These are phyloP conservation scores for Primulina tabacum DNA, from an alignment of 257 asterid genomes.

Conservation along the genomic window DNA sequence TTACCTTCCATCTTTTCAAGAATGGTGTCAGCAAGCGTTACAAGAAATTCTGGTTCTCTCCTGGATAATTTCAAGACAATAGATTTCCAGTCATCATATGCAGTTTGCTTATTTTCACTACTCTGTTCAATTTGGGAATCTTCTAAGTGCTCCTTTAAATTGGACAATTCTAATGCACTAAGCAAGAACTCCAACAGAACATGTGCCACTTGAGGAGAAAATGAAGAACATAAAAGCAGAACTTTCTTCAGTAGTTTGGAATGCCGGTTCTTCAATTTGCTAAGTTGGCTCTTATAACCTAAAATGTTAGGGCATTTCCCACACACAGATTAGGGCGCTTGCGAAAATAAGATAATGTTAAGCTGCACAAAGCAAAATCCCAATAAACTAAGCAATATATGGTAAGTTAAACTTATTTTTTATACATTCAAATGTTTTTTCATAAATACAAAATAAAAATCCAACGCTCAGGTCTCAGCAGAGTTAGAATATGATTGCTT, in stretches of 20 bases:
- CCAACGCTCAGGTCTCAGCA: slow-evolving; percentile 16
- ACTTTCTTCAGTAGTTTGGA: slow-evolving; percentile 27
- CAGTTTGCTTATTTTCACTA: slow-evolving; percentile 24
- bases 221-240: slow-evolving; percentile 39
- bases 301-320: slow-evolving; percentile 13
- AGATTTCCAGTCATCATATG: slow-evolving; percentile 65
- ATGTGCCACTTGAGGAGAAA: slow-evolving; percentile 40
- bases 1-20: slow-evolving; percentile 78
- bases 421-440: not conserved
- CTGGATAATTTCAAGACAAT: slow-evolving; percentile 63
- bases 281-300: slow-evolving; percentile 41
- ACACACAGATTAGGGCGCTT: not conserved
- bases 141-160: slow-evolving; percentile 15
- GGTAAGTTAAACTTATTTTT: not conserved
- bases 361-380: not conserved
- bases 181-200: slow-evolving; percentile 42
- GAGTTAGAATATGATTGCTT: slow-evolving; percentile 24
- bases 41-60: slow-evolving; percentile 64
- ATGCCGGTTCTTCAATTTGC: slow-evolving; percentile 16
- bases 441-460: not conserved
- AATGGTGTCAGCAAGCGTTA: slow-evolving; percentile 54
- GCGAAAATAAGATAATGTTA: not conserved
- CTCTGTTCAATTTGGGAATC: slow-evolving; percentile 6
- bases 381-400: not conserved
- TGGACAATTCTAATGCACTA: slow-evolving; percentile 32